Percentiles rank a stretch among this genome's conserved stretches.
Evolutionary conservation across 176 grass and related monocot genomes (phyloP).

Genomic region (Leersia perrieri): DNA sequence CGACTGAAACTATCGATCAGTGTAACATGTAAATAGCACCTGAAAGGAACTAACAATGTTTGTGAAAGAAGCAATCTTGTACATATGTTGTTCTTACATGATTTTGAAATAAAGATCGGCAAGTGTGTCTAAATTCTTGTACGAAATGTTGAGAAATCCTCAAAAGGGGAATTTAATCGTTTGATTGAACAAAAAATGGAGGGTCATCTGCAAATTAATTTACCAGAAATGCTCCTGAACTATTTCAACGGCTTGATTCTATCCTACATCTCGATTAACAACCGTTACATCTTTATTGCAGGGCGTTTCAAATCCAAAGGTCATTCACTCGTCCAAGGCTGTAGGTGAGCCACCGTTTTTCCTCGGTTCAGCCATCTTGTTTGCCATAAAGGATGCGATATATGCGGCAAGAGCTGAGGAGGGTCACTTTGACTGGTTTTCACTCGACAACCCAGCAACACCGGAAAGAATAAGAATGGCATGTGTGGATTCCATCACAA

Average conservation of each 20-base stretch:
- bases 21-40: neutral
- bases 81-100: neutral
- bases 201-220: neutral
- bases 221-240: neutral
- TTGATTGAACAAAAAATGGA: neutral
- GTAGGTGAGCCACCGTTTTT: slow-evolving; percentile 96
- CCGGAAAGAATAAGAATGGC: slow-evolving; percentile 96
- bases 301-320: slow-evolving; percentile 73
- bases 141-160: neutral
- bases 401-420: slow-evolving; percentile 62
- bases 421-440: slow-evolving; percentile 73
- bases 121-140: neutral
- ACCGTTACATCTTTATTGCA: slow-evolving; percentile 18
- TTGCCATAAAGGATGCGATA: slow-evolving; percentile 92
- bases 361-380: slow-evolving; percentile 68
- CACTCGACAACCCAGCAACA: slow-evolving; percentile 80
- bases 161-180: neutral
- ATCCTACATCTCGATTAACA: neutral
- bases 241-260: neutral
- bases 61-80: neutral
- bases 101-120: neutral
- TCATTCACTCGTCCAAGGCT: slow-evolving; percentile 90
- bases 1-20: neutral
- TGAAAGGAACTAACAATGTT: no score
- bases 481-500: slow-evolving; percentile 72